Evolutionary conservation across 306 rosid genomes (phyloP).

Genomic region (Pachyrhizus erosus): DNA sequence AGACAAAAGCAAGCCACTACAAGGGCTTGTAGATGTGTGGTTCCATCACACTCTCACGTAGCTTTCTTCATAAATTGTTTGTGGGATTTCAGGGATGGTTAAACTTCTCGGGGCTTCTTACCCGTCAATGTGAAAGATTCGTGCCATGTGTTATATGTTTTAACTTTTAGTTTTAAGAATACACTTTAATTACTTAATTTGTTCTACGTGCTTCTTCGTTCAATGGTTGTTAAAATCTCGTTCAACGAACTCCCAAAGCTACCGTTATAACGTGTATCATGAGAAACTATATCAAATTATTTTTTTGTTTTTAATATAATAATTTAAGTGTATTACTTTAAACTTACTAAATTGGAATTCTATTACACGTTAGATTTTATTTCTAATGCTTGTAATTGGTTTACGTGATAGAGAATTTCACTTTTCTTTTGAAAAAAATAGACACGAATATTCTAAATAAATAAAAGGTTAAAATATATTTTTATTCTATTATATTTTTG

Average conservation of each 20-base stretch:
- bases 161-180: not conserved
- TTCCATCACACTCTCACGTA: constrained; percentile 40
- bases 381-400: not conserved
- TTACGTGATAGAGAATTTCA: not conserved
- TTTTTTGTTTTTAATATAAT: not conserved
- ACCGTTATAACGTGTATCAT: not conserved
- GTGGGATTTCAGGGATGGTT: constrained; percentile 18
- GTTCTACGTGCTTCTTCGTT: not conserved
- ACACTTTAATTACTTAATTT: constrained; percentile 16
- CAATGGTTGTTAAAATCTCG: not conserved
- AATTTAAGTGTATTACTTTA: not conserved
- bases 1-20: constrained; percentile 24
- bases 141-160: constrained; percentile 31
- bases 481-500: too few species aligned
- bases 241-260: not conserved
- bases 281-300: too few species aligned
- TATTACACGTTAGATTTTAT: not conserved
- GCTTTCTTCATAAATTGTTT: constrained; percentile 49
- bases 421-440: not conserved
- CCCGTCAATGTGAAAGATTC: not conserved
- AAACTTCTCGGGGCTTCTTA: constrained; percentile 49
- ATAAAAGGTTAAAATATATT: too few species aligned
- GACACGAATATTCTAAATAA: not conserved
- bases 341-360: not conserved
- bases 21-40: constrained; percentile 28